These are phyloP conservation scores for Akanthomyces dipterigenus DNA, from an alignment of 2,329 filamentous ascomycete species.

Conservation along the genomic window DNA sequence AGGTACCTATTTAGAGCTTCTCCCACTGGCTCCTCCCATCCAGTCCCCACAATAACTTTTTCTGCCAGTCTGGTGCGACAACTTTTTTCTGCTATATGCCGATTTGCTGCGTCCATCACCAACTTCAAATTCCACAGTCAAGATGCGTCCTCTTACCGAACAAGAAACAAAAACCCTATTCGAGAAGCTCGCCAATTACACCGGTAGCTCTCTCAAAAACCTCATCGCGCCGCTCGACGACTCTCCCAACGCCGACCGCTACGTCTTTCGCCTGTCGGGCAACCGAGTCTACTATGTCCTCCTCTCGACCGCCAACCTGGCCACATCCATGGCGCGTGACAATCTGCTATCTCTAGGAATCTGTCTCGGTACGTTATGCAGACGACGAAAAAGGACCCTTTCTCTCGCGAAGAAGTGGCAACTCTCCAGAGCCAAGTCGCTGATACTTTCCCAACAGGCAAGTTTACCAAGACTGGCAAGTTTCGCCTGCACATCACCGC, in stretches of 20 bases:
- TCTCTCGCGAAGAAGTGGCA: background rate
- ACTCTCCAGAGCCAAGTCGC: slow-evolving; percentile 11
- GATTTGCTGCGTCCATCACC: background rate
- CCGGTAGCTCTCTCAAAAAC: slow-evolving; percentile 76
- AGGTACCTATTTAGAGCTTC: too few relatives aligned
- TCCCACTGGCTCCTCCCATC: background rate
- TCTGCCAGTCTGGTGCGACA: background rate
- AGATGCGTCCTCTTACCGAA: slow-evolving; percentile 78
- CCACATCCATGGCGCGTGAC: slow-evolving; percentile 75
- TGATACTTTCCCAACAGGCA: slow-evolving; percentile 44
- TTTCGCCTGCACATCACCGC: slow-evolving; percentile 90
- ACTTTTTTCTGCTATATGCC: background rate
- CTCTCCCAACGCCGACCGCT: slow-evolving; percentile 63
- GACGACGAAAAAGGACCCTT: background rate
- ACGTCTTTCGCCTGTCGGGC: slow-evolving; percentile 79
- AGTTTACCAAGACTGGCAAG: slow-evolving; percentile 95
- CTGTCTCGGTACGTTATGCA: slow-evolving; percentile 53
- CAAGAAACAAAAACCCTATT: slow-evolving; percentile 76
- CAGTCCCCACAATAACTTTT: background rate
- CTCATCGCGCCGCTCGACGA: slow-evolving; percentile 69
- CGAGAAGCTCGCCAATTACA: slow-evolving; percentile 90
- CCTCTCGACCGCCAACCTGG: slow-evolving; percentile 82
- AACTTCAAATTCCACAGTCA: slow-evolving; percentile 19
- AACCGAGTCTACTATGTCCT: slow-evolving; percentile 88
- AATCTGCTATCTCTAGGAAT: slow-evolving; percentile 82